These are phyloP conservation scores for Prunus yedoensis DNA, from an alignment of 331 rosid genomes.

Conservation along the genomic window DNA sequence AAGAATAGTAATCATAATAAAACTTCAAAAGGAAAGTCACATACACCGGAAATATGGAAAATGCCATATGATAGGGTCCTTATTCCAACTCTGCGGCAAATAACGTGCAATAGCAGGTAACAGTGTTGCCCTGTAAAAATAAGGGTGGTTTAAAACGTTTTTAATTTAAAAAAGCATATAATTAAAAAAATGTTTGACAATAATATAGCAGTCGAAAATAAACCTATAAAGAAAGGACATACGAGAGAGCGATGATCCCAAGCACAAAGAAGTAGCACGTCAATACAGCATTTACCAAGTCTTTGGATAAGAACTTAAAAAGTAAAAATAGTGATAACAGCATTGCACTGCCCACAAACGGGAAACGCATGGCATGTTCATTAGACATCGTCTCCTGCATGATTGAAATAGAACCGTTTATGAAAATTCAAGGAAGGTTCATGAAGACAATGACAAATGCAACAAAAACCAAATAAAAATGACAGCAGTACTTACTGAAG, in stretches of 20 bases:
- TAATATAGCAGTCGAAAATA: neutral
- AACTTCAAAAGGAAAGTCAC: slow-evolving; percentile 26
- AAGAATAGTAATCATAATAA: neutral
- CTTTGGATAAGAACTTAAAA: slow-evolving; percentile 96
- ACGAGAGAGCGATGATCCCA: slow-evolving; percentile 97
- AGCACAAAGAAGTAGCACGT: slow-evolving; percentile 94
- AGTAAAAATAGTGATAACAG: slow-evolving; percentile 88
- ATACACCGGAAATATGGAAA: slow-evolving; percentile 87
- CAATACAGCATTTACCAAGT: slow-evolving; percentile 98
- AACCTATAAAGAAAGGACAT: slow-evolving; percentile 35
- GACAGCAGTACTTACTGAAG: slow-evolving; percentile 57
- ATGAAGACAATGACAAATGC: neutral
- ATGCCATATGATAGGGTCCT: slow-evolving; percentile 61
- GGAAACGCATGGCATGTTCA: slow-evolving; percentile 99
- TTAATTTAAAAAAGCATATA: neutral
- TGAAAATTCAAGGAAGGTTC: slow-evolving; percentile 12
- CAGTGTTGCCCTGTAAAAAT: slow-evolving; percentile 78
- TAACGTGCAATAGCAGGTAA: slow-evolving; percentile 79
- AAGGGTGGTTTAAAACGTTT: neutral
- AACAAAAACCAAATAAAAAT: slow-evolving; percentile 3
- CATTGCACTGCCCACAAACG: slow-evolving; percentile 99
- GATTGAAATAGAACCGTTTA: slow-evolving; percentile 19
- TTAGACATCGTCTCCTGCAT: slow-evolving; percentile 99
- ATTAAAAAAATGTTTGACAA: neutral
- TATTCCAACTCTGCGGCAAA: slow-evolving; percentile 81